Percentiles rank a stretch among this genome's conserved stretches.
Evolutionary conservation across 257 asterid species (phyloP).

Genomic region (Capsicum pubescens): DNA sequence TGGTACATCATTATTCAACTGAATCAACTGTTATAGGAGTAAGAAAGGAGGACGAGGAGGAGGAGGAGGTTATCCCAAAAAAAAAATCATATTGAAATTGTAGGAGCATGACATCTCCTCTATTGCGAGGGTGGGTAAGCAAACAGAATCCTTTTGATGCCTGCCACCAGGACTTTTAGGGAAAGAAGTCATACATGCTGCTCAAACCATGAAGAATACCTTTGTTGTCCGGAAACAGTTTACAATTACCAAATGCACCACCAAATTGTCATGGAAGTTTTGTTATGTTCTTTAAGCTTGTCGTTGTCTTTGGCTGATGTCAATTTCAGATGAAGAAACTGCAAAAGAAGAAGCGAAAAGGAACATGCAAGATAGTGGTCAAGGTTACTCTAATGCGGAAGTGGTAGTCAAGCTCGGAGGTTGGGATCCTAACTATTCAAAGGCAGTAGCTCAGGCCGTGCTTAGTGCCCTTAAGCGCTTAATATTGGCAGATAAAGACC

Average conservation of each 20-base stretch:
- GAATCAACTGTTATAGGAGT: background rate
- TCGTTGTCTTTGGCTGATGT: background rate
- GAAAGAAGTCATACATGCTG: background rate
- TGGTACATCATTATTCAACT: background rate
- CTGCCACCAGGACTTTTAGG: background rate
- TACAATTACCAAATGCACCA: background rate
- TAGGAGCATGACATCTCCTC: background rate
- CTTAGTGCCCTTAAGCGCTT: conserved; percentile 83
- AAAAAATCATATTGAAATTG: background rate
- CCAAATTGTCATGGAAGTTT: background rate
- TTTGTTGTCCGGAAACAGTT: background rate
- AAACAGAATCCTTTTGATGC: background rate
- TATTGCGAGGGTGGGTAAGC: background rate
- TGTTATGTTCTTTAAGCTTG: conserved; percentile 1
- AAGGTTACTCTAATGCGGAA: conserved; percentile 77
- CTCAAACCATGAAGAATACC: background rate
- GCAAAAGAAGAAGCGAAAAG: conserved; percentile 78
- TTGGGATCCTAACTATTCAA: conserved; percentile 76
- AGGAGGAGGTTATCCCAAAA: too few species aligned
- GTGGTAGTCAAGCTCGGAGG: conserved; percentile 79
- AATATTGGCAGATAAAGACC: conserved; percentile 72
- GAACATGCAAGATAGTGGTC: conserved; percentile 51
- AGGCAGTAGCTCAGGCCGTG: conserved; percentile 77
- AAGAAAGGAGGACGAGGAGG: background rate
- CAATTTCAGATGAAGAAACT: conserved; percentile 67